Conservation (phyloP, 164 flowering plant genomes). For the Aristolochia fimbriata region DNA sequence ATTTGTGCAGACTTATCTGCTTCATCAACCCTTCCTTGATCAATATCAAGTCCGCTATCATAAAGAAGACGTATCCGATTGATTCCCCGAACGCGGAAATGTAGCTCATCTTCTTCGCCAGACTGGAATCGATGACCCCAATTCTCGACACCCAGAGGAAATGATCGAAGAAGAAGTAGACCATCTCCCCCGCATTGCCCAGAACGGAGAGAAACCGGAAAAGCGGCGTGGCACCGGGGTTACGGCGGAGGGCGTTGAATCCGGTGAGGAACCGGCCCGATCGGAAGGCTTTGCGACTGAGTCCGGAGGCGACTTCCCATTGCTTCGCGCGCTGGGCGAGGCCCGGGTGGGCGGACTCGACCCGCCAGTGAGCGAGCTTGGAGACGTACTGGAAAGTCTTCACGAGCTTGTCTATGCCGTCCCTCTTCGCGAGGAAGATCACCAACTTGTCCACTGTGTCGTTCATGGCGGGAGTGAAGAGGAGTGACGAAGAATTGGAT, state of each 20-base stretch:
- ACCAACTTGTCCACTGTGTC: conserved; percentile 89
- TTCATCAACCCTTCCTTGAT: conserved; percentile 36
- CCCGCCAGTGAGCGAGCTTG: conserved; percentile 69
- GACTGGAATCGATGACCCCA: conserved; percentile 50
- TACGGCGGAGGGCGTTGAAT: conserved; percentile 74
- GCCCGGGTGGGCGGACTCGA: conserved; percentile 40
- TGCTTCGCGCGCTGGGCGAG: conserved; percentile 48
- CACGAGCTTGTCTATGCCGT: conserved; percentile 96
- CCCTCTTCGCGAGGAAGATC: conserved; percentile 88
- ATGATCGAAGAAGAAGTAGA: conserved; percentile 94
- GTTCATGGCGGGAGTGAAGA: conserved; percentile 24
- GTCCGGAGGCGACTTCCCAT: conserved; percentile 84
- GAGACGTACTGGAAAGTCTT: conserved; percentile 97
- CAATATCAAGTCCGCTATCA: conserved; percentile 48
- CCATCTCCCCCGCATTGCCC: conserved; percentile 84
- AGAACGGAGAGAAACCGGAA: conserved; percentile 40
- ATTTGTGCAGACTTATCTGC: conserved; percentile 26
- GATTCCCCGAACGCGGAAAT: conserved; percentile 92
- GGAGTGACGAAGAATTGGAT: not conserved
- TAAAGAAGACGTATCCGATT: conserved; percentile 75
- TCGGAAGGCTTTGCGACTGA: conserved; percentile 85
- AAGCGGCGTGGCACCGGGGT: conserved; percentile 48
- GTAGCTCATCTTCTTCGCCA: conserved; percentile 74
- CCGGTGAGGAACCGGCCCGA: conserved; percentile 85
- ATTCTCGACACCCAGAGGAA: conserved; percentile 75